phyloP scores from a whole-genome alignment of 331 rosid species.

The Cydonia oblonga region DNA sequence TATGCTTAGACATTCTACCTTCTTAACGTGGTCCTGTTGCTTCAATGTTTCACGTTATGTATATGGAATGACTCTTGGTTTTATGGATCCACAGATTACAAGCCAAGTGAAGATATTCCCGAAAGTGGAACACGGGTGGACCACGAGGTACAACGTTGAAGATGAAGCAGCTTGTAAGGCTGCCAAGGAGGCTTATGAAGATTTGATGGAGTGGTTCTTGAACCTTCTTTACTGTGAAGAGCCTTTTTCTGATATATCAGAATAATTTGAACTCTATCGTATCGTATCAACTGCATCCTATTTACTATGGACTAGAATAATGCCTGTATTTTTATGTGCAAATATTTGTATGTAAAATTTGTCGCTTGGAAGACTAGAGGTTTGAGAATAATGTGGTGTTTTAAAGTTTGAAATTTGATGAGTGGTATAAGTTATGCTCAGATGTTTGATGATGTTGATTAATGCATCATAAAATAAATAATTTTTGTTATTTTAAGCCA shows the following conservation, averaged over 20 bases:
- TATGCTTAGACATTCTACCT: not conserved
- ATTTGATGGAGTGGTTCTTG: constrained; percentile 46
- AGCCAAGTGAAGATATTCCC: constrained; percentile 50
- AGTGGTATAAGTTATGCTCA: not conserved
- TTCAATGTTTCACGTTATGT: not conserved
- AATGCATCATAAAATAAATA: not conserved
- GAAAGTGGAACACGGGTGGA: constrained; percentile 24
- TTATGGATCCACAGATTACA: constrained; percentile 23
- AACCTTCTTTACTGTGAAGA: not conserved
- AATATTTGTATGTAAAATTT: not conserved
- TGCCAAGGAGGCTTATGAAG: constrained; percentile 52
- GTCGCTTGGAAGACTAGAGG: not conserved
- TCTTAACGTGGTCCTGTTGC: not conserved
- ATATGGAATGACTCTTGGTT: not conserved
- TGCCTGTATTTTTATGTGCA: not conserved
- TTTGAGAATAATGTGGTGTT: not conserved
- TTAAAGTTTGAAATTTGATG: not conserved
- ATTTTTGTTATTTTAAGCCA: no score
- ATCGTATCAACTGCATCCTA: not conserved
- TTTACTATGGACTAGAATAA: not conserved
- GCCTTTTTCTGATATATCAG: not conserved
- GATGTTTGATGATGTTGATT: no score
- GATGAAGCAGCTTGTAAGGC: constrained; percentile 45
- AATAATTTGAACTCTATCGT: not conserved
- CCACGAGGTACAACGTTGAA: constrained; percentile 27